phyloP scores from a whole-genome alignment of 192 early-diverging fungal genomes.

The Podila epicladia region DNA sequence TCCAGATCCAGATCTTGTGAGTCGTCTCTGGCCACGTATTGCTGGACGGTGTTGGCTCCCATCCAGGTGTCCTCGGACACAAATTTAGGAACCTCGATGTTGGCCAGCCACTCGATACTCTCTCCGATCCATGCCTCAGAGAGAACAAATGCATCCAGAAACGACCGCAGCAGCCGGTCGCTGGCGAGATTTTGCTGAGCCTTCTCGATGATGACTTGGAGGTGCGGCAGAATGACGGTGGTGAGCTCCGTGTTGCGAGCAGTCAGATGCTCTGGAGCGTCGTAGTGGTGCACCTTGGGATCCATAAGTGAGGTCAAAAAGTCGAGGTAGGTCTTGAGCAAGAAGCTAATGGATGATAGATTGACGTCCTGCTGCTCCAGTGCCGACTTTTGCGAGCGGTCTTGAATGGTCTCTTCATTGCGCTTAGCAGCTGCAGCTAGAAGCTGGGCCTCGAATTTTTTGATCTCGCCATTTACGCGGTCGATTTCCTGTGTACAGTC shows the following conservation, averaged over 20 bases:
- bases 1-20: conserved; percentile 25
- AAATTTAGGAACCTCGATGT: conserved; percentile 31
- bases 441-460: conserved; percentile 38
- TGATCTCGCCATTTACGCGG: conserved; percentile 42
- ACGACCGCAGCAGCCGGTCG: conserved; percentile 32
- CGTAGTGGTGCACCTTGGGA: conserved; percentile 50
- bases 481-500: conserved; percentile 48
- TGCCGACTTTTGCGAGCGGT: conserved; percentile 23
- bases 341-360: conserved; percentile 43
- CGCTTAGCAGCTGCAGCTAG: conserved; percentile 37
- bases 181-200: conserved; percentile 38
- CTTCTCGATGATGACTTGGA: conserved; percentile 36
- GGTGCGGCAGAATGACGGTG: conserved; percentile 29
- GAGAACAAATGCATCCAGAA: conserved; percentile 32
- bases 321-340: conserved; percentile 44
- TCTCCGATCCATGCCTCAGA: conserved; percentile 50
- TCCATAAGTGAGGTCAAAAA: conserved; percentile 50
- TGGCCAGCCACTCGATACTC: conserved; percentile 44
- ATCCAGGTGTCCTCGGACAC: conserved; percentile 34
- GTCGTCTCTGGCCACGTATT: conserved; percentile 21
- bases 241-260: conserved; percentile 43
- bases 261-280: conserved; percentile 38
- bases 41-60: conserved; percentile 28
- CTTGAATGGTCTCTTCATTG: conserved; percentile 28
- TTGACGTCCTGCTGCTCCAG: conserved; percentile 48